A percentile compares a stretch with the other conserved stretches of the same genome.
Conservation (phyloP, 305 asterid species). For the Fraxinus baroniana region DNA sequence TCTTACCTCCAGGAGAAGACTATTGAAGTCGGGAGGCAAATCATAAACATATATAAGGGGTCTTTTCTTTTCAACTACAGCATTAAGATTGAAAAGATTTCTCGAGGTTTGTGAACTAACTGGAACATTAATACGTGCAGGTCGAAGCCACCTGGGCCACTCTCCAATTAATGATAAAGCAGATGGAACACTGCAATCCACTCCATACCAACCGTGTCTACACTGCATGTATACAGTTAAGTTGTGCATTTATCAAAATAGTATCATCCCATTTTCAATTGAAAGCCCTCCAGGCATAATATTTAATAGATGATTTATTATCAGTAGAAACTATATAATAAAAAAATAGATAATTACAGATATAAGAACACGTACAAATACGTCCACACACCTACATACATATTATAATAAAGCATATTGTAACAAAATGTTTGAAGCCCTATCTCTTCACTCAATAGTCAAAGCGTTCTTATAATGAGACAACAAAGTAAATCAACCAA, state of each 20-base stretch:
- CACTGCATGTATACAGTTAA: constrained; percentile 54
- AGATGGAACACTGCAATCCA: constrained; percentile 90
- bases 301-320: neutral
- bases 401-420: neutral
- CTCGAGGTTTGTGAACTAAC: constrained; percentile 37
- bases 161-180: constrained; percentile 59
- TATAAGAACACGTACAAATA: neutral
- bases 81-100: constrained; percentile 45
- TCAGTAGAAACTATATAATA: neutral
- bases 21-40: constrained; percentile 83
- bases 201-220: constrained; percentile 84
- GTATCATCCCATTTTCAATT: neutral
- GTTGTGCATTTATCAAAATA: neutral
- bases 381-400: neutral
- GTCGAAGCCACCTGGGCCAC: constrained; percentile 94
- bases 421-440: neutral
- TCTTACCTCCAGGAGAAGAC: constrained; percentile 82
- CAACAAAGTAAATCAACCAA: neutral
- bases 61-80: constrained; percentile 68
- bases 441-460: neutral
- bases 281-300: neutral
- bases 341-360: neutral
- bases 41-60: constrained; percentile 91
- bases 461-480: neutral
- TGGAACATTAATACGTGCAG: constrained; percentile 59